These are phyloP conservation scores for Aciculosporium take DNA, from an alignment of 2,329 filamentous ascomycete genomes.

Conservation along the genomic window DNA sequence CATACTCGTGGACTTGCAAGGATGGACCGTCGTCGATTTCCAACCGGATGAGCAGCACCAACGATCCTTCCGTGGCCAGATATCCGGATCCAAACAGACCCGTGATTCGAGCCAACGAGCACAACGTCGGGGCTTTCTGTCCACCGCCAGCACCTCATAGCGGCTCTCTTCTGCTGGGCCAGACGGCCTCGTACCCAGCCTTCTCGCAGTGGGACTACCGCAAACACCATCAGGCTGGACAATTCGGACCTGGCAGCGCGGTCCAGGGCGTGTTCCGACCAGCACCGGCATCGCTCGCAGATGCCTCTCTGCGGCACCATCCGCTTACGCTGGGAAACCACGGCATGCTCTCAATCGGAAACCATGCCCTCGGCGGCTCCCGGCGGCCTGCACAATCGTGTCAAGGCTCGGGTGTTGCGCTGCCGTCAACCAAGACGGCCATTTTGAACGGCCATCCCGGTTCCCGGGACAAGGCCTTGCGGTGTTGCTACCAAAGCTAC, in stretches of 20 bases:
- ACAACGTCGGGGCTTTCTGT: slow-evolving; percentile 24
- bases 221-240: not conserved
- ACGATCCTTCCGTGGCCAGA: slow-evolving; percentile 8
- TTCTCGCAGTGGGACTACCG: slow-evolving; percentile 6
- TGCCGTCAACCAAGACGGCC: not conserved
- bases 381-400: not conserved
- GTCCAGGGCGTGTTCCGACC: not conserved
- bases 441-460: not conserved
- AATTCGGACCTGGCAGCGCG: not conserved
- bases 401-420: not conserved
- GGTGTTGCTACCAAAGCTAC: slow-evolving; percentile 60
- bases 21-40: not conserved
- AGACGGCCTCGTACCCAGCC: slow-evolving; percentile 11
- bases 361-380: not conserved
- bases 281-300: not conserved
- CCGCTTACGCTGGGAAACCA: not conserved
- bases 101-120: slow-evolving; percentile 21
- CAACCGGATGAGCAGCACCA: not conserved
- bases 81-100: slow-evolving; percentile 15
- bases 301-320: not conserved
- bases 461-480: slow-evolving; percentile 55
- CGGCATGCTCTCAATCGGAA: not conserved
- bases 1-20: not conserved
- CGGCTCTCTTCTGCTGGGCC: slow-evolving; percentile 18
- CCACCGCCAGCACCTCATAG: slow-evolving; percentile 20